phyloP scores from a whole-genome alignment of 768 basidiomycete genomes.

The Dacryopinax spathularia region DNA sequence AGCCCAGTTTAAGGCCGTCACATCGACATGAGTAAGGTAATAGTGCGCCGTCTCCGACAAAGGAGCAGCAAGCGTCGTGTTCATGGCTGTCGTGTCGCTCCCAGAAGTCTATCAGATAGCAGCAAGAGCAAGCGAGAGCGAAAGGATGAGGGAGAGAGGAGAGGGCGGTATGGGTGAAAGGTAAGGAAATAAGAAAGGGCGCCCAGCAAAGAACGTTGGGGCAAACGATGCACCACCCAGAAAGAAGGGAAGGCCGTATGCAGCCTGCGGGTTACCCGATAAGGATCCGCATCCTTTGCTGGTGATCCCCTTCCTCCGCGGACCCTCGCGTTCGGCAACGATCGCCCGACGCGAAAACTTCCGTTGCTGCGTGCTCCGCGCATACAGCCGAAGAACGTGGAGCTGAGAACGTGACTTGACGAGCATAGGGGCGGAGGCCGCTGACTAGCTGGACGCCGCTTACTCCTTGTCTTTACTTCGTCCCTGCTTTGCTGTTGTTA shows the following conservation, averaged over 20 bases:
- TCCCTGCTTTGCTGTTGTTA: not conserved
- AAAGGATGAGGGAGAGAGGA: not conserved
- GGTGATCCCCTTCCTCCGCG: not conserved
- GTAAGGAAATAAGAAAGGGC: not conserved
- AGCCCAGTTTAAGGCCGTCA: slow-evolving; percentile 17
- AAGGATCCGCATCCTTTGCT: not conserved
- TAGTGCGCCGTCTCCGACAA: not conserved
- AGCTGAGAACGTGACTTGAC: not conserved
- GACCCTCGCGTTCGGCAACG: too few species aligned
- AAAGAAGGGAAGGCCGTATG: not conserved
- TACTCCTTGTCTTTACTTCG: not conserved
- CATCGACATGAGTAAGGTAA: not conserved
- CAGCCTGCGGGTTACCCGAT: not conserved
- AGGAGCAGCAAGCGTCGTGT: not conserved
- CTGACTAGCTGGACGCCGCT: not conserved
- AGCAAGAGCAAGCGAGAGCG: not conserved
- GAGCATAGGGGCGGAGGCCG: not conserved
- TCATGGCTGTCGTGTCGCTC: not conserved
- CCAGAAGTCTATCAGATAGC: not conserved
- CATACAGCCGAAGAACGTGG: not conserved
- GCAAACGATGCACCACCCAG: not conserved
- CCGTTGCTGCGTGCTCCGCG: too few species aligned
- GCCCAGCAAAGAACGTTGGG: slow-evolving; percentile 1
- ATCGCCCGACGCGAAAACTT: too few species aligned
- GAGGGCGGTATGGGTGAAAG: too few species aligned